Base-by-base conservation (phyloP, 2,329 filamentous ascomycete genomes). In the Neofusicoccum sp. region DNA sequence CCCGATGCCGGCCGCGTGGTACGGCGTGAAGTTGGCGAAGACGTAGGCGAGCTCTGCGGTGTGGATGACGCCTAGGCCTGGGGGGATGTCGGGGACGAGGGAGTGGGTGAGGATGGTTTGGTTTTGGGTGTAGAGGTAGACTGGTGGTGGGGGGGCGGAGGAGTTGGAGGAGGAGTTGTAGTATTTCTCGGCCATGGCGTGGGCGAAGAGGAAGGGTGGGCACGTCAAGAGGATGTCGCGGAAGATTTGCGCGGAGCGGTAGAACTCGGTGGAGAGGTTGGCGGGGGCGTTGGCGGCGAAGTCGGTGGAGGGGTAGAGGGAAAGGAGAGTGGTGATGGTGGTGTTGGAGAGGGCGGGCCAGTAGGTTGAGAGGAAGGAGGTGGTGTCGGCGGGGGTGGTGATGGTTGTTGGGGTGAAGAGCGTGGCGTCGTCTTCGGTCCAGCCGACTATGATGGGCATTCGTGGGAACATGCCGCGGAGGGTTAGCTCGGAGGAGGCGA, bases 41-140 rank as follows among this genome's bases (percentile, higher is more conserved):
- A 82, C 70, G 68, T 84, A 85, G 4, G 80, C 77, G 28, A 84
- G 79, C 56, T 84, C 82, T 0, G 80, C 79, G 0, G 80, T 82
- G 66, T 85, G 82, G 4, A 82, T 73, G 0, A 78, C 71, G 30
- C 82, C 82, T 4, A 79, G 65, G 1, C 78, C 78, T 1, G 73
- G 69, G 3, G 70, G 63, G 8, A 73, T 73, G 24, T 65, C 65
- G 3, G 70, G 56, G 8, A 69, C 68, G n/a, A 83, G 66, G 31
- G 80, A 73, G 0, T 76, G 72, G 3, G 76, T 78, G 2, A 83
- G 69, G n/a, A 84, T 74, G 0, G 82, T 84, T 65, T 84, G 81
- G 67, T 85, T 85, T 71, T 79, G 81, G 62, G 78, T 70, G 67
- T 80, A 84, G 1, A 83, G 69, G 65, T 79, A 84, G 4, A 82